A percentile compares a stretch with the other conserved stretches of the same genome.
phyloP scores from a whole-genome alignment of 352 stramenopile genomes.

The Thalassiosira livingstoniorum region DNA sequence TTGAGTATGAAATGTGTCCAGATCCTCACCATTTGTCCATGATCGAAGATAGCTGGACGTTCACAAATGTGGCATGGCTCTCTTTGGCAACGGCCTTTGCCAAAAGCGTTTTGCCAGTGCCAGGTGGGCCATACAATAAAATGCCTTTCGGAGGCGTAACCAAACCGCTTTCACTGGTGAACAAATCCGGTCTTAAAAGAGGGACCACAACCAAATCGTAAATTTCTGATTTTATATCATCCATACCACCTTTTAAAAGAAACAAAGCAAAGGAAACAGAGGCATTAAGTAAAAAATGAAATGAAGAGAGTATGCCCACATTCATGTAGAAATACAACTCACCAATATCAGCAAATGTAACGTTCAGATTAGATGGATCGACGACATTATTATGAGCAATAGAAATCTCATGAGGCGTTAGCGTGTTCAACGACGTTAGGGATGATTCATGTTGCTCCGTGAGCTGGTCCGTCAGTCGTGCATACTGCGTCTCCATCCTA shows the following conservation, averaged over 20 bases:
- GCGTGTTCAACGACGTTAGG: slow-evolving; percentile 15
- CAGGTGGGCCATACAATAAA: slow-evolving; percentile 84
- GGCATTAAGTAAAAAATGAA: too few relatives aligned
- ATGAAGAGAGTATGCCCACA: too few relatives aligned
- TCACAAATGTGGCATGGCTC: slow-evolving; percentile 92
- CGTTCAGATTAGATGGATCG: slow-evolving; percentile 91
- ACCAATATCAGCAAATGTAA: slow-evolving; percentile 95
- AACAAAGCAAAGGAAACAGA: too few relatives aligned
- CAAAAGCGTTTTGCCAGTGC: slow-evolving; percentile 90
- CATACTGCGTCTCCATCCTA: slow-evolving; percentile 31
- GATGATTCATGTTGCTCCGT: slow-evolving; percentile 42
- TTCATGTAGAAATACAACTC: too few relatives aligned
- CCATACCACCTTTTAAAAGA: too few relatives aligned
- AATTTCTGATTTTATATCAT: slow-evolving; percentile 95
- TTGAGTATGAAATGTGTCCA: too few relatives aligned
- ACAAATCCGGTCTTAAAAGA: slow-evolving; percentile 92
- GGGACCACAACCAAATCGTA: slow-evolving; percentile 94
- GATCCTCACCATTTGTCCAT: slow-evolving; percentile 90
- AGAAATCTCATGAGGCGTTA: slow-evolving; percentile 65
- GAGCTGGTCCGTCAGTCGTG: slow-evolving; percentile 21
- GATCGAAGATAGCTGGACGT: slow-evolving; percentile 92
- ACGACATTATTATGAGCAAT: slow-evolving; percentile 93
- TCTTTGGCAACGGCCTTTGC: slow-evolving; percentile 95
- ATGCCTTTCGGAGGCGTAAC: slow-evolving; percentile 91
- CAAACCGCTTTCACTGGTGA: slow-evolving; percentile 88